Conservation (phyloP, 352 stramenopile species). For the Globisporangium nunn region DNA sequence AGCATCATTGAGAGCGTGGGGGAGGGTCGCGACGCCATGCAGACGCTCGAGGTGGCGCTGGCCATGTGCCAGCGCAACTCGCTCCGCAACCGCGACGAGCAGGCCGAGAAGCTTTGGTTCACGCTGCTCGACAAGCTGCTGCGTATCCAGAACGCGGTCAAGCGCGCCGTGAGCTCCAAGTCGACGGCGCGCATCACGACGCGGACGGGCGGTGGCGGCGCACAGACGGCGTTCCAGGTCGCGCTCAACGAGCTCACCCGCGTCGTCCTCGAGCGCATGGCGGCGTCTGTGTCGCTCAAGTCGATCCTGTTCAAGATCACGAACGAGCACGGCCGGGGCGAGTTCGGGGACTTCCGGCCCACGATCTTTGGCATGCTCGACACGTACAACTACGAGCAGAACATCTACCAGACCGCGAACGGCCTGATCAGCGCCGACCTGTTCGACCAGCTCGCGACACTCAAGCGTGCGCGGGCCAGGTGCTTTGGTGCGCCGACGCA, state of each 20-base stretch:
- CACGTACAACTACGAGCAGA: conserved; percentile 89
- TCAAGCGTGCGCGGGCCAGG: conserved; percentile 67
- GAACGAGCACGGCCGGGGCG: conserved; percentile 89
- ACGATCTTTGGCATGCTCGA: conserved; percentile 93
- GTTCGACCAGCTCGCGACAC: conserved; percentile 76
- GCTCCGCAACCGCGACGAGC: conserved; percentile 74
- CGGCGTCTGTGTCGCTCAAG: conserved; percentile 89
- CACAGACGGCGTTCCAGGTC: conserved; percentile 85
- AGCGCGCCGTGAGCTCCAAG: conserved; percentile 80
- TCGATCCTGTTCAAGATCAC: conserved; percentile 95
- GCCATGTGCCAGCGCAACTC: conserved; percentile 93
- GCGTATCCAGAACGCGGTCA: conserved; percentile 89
- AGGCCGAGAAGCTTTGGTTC: conserved; percentile 94
- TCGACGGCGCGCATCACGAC: conserved; percentile 52
- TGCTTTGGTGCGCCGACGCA: conserved; percentile 71
- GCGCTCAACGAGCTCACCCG: conserved; percentile 89
- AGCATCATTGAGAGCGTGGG: conserved; percentile 78
- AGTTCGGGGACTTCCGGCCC: conserved; percentile 92
- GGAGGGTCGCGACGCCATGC: conserved; percentile 77
- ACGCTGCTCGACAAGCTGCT: conserved; percentile 91
- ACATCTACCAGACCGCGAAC: conserved; percentile 86
- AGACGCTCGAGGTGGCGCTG: conserved; percentile 87
- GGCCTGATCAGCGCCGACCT: conserved; percentile 78
- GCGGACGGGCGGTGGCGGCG: conserved; percentile 47
- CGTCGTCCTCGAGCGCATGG: conserved; percentile 92